Base-by-base conservation (phyloP, 164 flowering plant species). In the Nelumbo lutea region DNA sequence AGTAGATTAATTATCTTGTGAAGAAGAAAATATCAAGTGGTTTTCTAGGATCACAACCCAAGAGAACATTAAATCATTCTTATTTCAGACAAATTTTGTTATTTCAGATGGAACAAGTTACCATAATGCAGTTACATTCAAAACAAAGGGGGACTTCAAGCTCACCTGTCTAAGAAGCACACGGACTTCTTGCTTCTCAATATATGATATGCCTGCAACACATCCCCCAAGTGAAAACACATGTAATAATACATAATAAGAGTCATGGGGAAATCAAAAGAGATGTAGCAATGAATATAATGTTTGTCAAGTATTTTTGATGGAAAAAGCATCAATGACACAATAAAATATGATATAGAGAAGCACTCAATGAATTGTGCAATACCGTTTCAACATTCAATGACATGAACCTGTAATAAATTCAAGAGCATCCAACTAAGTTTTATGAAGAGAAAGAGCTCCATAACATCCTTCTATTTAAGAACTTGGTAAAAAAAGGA, bases 141-240 rank as follows among this genome's bases (percentile, higher is more conserved):
- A 27, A 27, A 27, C 27, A 27, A 27, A 27, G 27, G 27, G 27
- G 8, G 14, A 64, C 55, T 15, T n/a, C 42, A 41, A 64, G 79
- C 88, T 53, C 38, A 93, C 98, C 97, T 91, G 83, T 73, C 95
- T 80, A 10, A 91, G 73, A 69, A 83, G 93, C 64, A 82, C 73
- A 6, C 95, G 91, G 51, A 94, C 90, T 85, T 91, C 97, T 79
- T 88, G 79, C 82, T 91, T 94, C 90, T 94, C 97, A 50, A 78
- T 80, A 85, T 94, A 94, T 42, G 96, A 86, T 70, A 86, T 76
- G 55, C 98, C 98, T 91, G 63, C 74, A 79, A 51, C 42, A 78
- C 51, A 75, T 56, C 44, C 44, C 5, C 58, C 66, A 56, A 38
- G 59, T 66, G 66, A 75, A 64, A 27, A 27, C 27, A 27, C 27